Base-by-base conservation (phyloP, 2,329 filamentous ascomycete species). In the Plenodomus tracheiphilus region DNA sequence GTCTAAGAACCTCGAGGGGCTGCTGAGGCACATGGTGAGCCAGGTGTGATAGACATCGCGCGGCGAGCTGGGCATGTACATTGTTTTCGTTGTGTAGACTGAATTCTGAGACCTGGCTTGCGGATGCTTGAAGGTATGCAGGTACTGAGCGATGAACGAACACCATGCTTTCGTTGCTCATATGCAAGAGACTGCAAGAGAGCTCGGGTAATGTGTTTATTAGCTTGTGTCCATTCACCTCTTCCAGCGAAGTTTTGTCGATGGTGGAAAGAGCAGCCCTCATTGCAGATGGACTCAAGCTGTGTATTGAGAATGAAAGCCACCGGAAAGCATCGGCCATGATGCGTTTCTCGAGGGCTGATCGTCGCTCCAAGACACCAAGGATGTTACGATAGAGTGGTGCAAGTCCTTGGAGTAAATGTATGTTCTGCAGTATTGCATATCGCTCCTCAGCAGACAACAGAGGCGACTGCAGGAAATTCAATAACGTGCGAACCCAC, bases 51-150 rank as follows among this genome's bases (percentile, higher is more conserved):
- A 70, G 50, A 30, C 65, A 69, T 8, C 58, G 53, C 15, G 63
- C 52, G 5, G 66, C 59, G 8, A 70, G 64, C 20, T 68, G 59
- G 6, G 54, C 61, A 41, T 70, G 66, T 1, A 63, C 55, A n/a
- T 48, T 50, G 20, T 47, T 56, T 32, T 63, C 61, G 39, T 68
- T 55, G 28, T 28, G 52, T 2, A 67, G 53, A 37, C 57, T 63
- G 46, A 69, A 69, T 4, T 58, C 54, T 1, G 58, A 63, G 10
- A 47, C 43, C 38, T 56, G 50, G 36, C 53, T 62, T 25, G 41
- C 34, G 2, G 51, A 21, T 0, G 58, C 56, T 18, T 62, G 58
- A 10, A 70, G 60, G 25, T 63, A 62, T 38, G 62, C 59, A 30
- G 54, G 62, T 16, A 65, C 56, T 7, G 65, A 63, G 7, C 49